Evolutionary conservation across 495 filamentous ascomycete genomes (phyloP).

Genomic region (Usnea hakonensis): DNA sequence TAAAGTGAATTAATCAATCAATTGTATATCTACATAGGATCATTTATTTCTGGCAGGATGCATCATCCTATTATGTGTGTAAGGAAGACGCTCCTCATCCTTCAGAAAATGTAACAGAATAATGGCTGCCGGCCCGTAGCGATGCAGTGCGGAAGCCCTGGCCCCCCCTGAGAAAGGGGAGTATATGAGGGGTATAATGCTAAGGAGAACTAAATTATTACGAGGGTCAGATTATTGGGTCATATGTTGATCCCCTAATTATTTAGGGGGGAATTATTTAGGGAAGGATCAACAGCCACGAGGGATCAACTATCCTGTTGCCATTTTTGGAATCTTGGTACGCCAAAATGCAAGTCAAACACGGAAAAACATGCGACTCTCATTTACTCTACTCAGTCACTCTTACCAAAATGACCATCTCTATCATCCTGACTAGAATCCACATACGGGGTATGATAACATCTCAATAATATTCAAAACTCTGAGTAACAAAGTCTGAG

Average conservation of each 20-base stretch:
- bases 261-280: background rate
- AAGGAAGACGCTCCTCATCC: background rate
- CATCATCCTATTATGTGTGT: background rate
- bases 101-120: background rate
- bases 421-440: too few species aligned
- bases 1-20: background rate
- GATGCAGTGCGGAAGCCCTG: background rate
- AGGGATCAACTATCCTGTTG: constrained; percentile 5
- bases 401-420: background rate
- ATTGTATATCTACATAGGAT: background rate
- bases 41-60: background rate
- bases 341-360: constrained; percentile 1
- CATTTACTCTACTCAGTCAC: background rate
- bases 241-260: background rate
- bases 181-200: background rate
- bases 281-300: constrained; percentile 9
- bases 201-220: background rate
- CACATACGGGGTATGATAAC: too few species aligned
- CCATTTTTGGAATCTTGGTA: background rate
- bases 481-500: too few species aligned
- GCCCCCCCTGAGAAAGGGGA: background rate
- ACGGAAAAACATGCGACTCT: background rate
- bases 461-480: too few species aligned
- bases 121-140: background rate
- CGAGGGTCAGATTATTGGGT: background rate